Percentiles rank a stretch among this genome's conserved stretches.
phyloP scores from a whole-genome alignment of 2,329 filamentous ascomycete genomes.

The Septoria linicola region DNA sequence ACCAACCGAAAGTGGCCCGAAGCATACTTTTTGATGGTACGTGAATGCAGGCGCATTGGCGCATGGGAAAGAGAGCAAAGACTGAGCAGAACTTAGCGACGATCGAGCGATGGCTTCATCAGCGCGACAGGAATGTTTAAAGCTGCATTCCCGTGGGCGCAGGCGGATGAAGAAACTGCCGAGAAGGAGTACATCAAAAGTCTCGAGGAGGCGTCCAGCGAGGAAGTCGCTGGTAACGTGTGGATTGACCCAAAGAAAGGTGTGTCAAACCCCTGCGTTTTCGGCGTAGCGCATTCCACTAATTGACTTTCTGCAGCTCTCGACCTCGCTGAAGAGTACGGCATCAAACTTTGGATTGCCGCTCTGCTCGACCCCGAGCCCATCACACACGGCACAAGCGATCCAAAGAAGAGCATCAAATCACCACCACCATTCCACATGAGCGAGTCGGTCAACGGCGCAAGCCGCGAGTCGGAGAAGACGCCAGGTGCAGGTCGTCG shows the following conservation, averaged over 20 bases:
- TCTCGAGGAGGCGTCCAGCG: slow-evolving; percentile 74
- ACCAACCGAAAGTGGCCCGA: slow-evolving; percentile 63
- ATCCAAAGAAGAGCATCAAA: slow-evolving; percentile 64
- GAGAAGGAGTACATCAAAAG: slow-evolving; percentile 85
- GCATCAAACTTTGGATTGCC: slow-evolving; percentile 80
- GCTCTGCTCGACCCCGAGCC: slow-evolving; percentile 88
- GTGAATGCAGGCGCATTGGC: slow-evolving; percentile 16
- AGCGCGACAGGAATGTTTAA: slow-evolving; percentile 93
- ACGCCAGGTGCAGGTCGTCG: slow-evolving; percentile 19
- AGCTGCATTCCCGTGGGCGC: slow-evolving; percentile 74
- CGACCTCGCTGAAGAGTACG: slow-evolving; percentile 80
- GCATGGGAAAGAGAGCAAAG: neutral
- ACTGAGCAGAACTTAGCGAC: slow-evolving; percentile 54
- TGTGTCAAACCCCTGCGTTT: too few relatives aligned
- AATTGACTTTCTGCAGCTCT: slow-evolving; percentile 59
- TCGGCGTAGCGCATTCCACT: too few relatives aligned
- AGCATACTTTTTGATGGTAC: slow-evolving; percentile 88
- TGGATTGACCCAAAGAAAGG: slow-evolving; percentile 83
- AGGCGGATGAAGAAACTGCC: slow-evolving; percentile 65
- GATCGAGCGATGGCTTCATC: slow-evolving; percentile 79
- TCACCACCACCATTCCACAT: slow-evolving; percentile 74
- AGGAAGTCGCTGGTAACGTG: slow-evolving; percentile 94
- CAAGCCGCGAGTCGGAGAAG: slow-evolving; percentile 30
- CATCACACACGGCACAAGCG: slow-evolving; percentile 65
- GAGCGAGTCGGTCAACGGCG: slow-evolving; percentile 34